Conservation (phyloP, 768 basidiomycete genomes). For the Mycena galopus region DNA sequence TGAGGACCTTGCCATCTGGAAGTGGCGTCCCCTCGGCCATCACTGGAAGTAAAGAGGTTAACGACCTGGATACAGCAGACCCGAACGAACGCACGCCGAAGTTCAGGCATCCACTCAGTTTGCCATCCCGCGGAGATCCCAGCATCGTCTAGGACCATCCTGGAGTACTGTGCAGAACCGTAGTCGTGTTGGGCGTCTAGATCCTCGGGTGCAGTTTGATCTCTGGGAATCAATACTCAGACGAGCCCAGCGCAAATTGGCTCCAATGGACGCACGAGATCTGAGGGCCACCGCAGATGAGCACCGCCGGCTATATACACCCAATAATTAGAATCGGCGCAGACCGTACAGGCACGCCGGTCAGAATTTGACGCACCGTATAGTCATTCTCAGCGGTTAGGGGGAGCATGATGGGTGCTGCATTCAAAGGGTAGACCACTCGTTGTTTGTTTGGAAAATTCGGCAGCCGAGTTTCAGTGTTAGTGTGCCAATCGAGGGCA, state of each 20-base stretch:
- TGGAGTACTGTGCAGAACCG: constrained; percentile 44
- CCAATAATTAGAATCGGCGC: neutral
- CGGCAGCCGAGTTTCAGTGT: constrained; percentile 42
- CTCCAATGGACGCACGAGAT: constrained; percentile 25
- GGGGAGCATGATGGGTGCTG: constrained; percentile 42
- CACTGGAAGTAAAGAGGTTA: neutral
- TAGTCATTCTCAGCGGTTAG: constrained; percentile 45
- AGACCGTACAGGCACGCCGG: too few relatives aligned
- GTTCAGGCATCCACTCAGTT: constrained; percentile 45
- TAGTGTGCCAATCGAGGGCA: constrained; percentile 44
- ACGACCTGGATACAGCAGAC: too few relatives aligned
- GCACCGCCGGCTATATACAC: constrained; percentile 33
- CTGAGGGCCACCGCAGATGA: constrained; percentile 47
- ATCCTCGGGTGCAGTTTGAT: constrained; percentile 24
- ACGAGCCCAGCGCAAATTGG: neutral
- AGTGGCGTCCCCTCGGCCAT: constrained; percentile 37
- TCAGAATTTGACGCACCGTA: constrained; percentile 15
- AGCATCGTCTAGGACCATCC: constrained; percentile 42
- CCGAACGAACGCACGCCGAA: constrained; percentile 26
- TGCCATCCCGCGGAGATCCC: constrained; percentile 45
- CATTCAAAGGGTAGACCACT: constrained; percentile 38
- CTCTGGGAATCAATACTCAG: neutral
- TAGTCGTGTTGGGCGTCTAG: constrained; percentile 41
- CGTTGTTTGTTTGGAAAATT: constrained; percentile 42
- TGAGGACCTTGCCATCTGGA: constrained; percentile 45